Conservation (phyloP, 23 red algal genomes). For the Gracilariopsis chorda region DNA sequence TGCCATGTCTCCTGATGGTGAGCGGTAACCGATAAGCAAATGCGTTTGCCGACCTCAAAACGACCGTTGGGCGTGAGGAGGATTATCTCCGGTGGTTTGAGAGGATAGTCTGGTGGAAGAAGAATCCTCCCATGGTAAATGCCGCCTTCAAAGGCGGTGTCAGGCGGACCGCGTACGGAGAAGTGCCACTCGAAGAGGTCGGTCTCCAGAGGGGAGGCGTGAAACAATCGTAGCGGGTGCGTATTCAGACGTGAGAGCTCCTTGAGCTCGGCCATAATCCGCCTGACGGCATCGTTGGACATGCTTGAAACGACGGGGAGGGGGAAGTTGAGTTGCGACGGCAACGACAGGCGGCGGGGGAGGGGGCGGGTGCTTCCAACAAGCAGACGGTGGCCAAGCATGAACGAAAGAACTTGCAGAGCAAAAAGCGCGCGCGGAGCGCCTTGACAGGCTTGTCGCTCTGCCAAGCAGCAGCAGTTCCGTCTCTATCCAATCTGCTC, state of each 20-base stretch:
- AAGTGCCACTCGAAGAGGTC: constrained; percentile 99
- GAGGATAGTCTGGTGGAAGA: constrained; percentile 92
- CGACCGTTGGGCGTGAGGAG: constrained; percentile 98
- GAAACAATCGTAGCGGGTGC: constrained; percentile 51
- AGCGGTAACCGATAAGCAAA: constrained; percentile 90
- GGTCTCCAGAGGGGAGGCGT: constrained; percentile 78
- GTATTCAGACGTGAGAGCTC: constrained; percentile 73
- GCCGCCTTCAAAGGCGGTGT: constrained; percentile 84
- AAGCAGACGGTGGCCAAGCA: no score
- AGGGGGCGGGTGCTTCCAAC: no score
- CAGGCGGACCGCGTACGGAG: constrained; percentile 83
- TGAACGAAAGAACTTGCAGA: no score
- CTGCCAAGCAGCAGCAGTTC: no score
- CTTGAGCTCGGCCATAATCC: constrained; percentile 86
- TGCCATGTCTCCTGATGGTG: constrained; percentile 99
- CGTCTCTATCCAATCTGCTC: no score
- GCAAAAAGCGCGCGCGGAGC: no score
- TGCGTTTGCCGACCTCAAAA: constrained; percentile 94
- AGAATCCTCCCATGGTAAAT: constrained; percentile 97
- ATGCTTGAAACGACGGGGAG: not conserved
- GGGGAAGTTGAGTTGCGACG: not conserved
- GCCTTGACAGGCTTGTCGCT: no score
- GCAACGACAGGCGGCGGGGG: not conserved
- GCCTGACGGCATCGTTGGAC: constrained; percentile 63
- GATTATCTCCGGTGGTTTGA: constrained; percentile 97